Evolutionary conservation across 768 basidiomycete genomes (phyloP).

Genomic region (Boletus barrowsii): DNA sequence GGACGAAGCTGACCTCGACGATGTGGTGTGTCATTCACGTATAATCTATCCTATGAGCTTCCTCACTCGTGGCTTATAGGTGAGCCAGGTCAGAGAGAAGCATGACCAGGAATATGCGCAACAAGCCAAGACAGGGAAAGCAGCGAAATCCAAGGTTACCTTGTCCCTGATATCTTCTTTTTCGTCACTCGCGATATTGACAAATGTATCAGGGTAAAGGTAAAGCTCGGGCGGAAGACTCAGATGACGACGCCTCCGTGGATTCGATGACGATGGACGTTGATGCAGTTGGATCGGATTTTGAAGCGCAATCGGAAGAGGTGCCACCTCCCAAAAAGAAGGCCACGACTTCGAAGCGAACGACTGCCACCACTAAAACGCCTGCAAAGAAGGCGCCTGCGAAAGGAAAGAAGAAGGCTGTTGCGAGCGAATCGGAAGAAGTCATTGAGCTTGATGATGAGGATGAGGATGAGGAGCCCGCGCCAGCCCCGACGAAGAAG

Average conservation of each 20-base stretch:
- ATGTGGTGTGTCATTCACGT: conserved; percentile 47
- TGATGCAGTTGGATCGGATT: conserved; percentile 53
- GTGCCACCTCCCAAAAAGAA: conserved; percentile 44
- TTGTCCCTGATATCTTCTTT: background rate
- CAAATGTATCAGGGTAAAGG: conserved; percentile 45
- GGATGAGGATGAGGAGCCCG: conserved; percentile 48
- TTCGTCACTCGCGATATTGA: background rate
- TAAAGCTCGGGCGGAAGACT: conserved; percentile 48
- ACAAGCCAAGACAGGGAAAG: conserved; percentile 37
- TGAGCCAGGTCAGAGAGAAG: conserved; percentile 66
- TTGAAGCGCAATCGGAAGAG: conserved; percentile 42
- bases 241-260: conserved; percentile 45
- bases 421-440: conserved; percentile 48
- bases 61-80: conserved; percentile 35
- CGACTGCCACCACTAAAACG: conserved; percentile 27
- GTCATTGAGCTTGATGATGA: conserved; percentile 55
- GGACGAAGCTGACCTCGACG: conserved; percentile 73
- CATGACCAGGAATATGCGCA: conserved; percentile 64
- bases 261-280: conserved; percentile 83
- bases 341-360: conserved; percentile 35
- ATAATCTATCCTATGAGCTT: background rate
- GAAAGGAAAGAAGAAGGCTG: conserved; percentile 54
- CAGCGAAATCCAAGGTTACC: conserved; percentile 45
- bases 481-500: conserved; percentile 48
- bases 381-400: conserved; percentile 45